Evolutionary conservation across 257 asterid species (phyloP).

Genomic region (Solanum chiquidenum): DNA sequence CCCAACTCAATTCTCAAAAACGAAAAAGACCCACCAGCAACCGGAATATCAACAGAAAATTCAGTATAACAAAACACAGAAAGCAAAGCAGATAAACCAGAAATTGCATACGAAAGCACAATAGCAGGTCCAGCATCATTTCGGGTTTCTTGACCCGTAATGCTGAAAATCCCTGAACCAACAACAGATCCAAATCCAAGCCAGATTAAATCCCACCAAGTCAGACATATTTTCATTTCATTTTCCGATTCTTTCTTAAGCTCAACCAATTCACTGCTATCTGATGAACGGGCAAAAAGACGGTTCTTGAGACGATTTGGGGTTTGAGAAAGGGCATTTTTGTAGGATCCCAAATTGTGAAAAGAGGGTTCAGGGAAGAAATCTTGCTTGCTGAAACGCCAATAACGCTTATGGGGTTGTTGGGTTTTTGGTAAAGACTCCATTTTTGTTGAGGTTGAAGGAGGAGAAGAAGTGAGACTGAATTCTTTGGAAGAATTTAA

Average conservation of each 20-base stretch:
- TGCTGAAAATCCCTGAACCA: slow-evolving; percentile 85
- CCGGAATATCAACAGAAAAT: slow-evolving; percentile 80
- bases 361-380: slow-evolving; percentile 92
- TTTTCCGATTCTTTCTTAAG: slow-evolving; percentile 61
- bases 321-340: slow-evolving; percentile 47
- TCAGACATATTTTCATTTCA: slow-evolving; percentile 62
- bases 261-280: slow-evolving; percentile 41
- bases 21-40: slow-evolving; percentile 93
- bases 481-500: not conserved
- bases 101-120: slow-evolving; percentile 64
- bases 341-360: slow-evolving; percentile 41
- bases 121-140: slow-evolving; percentile 78
- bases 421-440: slow-evolving; percentile 6
- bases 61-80: slow-evolving; percentile 90
- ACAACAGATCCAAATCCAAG: slow-evolving; percentile 88
- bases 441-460: not conserved
- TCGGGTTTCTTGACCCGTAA: slow-evolving; percentile 77
- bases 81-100: slow-evolving; percentile 79
- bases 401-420: slow-evolving; percentile 25
- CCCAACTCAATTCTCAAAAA: slow-evolving; percentile 83
- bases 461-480: not conserved
- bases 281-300: slow-evolving; percentile 56
- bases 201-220: slow-evolving; percentile 98
- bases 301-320: slow-evolving; percentile 79
- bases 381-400: slow-evolving; percentile 82